Percentiles rank a stretch among this genome's conserved stretches.
phyloP scores from a whole-genome alignment of 495 filamentous ascomycete species.

The Hypoxylon lienhwacheense region DNA sequence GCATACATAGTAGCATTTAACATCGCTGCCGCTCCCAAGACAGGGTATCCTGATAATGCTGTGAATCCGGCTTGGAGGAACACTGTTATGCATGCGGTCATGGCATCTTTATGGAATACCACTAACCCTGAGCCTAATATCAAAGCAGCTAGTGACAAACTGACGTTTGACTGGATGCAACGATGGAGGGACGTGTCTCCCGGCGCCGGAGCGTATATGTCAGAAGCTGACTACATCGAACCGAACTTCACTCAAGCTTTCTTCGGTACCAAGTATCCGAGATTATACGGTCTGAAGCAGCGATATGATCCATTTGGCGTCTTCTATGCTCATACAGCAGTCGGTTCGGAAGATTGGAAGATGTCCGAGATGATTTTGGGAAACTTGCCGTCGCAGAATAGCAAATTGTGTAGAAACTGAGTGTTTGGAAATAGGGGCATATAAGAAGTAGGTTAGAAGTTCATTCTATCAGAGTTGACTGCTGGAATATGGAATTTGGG shows the following conservation, averaged over 20 bases:
- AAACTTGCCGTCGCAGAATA: conserved; percentile 34
- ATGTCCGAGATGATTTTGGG: conserved; percentile 38
- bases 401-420: conserved; percentile 29
- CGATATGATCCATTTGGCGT: conserved; percentile 52
- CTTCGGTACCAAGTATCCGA: conserved; percentile 51
- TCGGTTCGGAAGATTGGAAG: conserved; percentile 53
- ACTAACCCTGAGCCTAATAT: conserved; percentile 41
- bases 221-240: conserved; percentile 56
- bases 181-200: conserved; percentile 45
- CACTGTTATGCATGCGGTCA: conserved; percentile 47
- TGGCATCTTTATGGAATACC: conserved; percentile 43
- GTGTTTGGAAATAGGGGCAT: too few relatives aligned
- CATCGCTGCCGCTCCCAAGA: conserved; percentile 42
- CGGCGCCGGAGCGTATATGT: conserved; percentile 46
- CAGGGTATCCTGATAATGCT: conserved; percentile 39
- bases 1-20: conserved; percentile 54
- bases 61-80: conserved; percentile 48
- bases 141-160: conserved; percentile 45
- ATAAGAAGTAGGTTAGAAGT: conserved; percentile 1
- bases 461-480: too few relatives aligned
- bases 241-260: conserved; percentile 62
- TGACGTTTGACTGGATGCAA: conserved; percentile 54
- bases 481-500: too few relatives aligned
- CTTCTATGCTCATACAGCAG: conserved; percentile 56
- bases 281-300: conserved; percentile 50